phyloP scores from a whole-genome alignment of 2,329 filamentous ascomycete species.

The Didymella segeticola region DNA sequence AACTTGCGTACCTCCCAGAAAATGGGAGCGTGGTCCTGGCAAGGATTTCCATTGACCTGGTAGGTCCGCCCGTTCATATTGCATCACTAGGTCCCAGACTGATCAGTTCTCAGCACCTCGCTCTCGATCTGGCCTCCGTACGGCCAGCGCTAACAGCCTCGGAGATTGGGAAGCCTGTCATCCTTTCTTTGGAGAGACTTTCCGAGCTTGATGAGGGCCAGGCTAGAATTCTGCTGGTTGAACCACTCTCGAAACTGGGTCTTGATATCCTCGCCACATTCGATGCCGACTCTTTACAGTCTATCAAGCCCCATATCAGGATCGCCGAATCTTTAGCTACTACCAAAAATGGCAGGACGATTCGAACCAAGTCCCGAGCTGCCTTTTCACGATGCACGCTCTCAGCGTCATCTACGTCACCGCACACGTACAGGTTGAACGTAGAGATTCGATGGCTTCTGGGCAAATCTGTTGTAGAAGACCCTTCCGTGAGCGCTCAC shows the following conservation, averaged over 20 bases:
- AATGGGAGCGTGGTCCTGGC: constrained; percentile 40
- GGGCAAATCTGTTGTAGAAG: constrained; percentile 37
- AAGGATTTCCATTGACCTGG: constrained; percentile 34
- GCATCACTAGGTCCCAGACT: background rate
- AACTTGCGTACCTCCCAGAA: constrained; percentile 17
- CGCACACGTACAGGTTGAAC: constrained; percentile 23
- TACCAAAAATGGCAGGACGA: constrained; percentile 27
- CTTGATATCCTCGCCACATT: constrained; percentile 31
- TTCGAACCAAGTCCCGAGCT: constrained; percentile 24
- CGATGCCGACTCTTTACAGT: constrained; percentile 20
- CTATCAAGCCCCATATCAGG: constrained; percentile 21
- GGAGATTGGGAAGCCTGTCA: constrained; percentile 4
- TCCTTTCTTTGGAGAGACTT: constrained; percentile 35
- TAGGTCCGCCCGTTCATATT: background rate
- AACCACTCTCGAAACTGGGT: constrained; percentile 18
- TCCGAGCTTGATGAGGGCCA: constrained; percentile 11
- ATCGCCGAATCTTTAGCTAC: constrained; percentile 28
- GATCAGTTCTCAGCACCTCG: background rate
- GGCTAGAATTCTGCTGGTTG: constrained; percentile 31
- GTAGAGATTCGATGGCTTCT: constrained; percentile 41
- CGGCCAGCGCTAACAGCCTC: background rate
- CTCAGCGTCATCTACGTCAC: constrained; percentile 9
- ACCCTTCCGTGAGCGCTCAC: constrained; percentile 18
- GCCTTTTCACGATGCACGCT: constrained; percentile 38
- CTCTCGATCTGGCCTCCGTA: background rate